phyloP scores from a whole-genome alignment of 2,329 filamentous ascomycete species.

The Clarireedia hainanense region DNA sequence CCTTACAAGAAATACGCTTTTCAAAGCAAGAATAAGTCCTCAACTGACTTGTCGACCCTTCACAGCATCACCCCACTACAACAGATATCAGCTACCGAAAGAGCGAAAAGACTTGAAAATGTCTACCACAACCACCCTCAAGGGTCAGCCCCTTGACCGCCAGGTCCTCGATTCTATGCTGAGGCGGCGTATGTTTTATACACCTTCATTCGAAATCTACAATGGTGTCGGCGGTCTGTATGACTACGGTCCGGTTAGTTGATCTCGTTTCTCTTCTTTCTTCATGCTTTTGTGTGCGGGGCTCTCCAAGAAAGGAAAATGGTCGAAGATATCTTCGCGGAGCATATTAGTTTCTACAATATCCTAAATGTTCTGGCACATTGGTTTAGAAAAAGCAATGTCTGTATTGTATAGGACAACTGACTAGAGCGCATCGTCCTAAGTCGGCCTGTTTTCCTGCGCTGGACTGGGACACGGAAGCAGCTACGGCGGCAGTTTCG shows the following conservation, averaged over 20 bases:
- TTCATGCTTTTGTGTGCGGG: background rate
- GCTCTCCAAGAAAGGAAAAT: no score
- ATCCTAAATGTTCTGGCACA: no score
- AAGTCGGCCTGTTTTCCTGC: no score
- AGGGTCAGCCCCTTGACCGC: constrained; percentile 84
- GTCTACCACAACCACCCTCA: constrained; percentile 67
- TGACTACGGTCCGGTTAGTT: constrained; percentile 42
- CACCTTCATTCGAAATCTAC: constrained; percentile 93
- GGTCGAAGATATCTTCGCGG: no score
- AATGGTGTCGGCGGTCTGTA: constrained; percentile 75
- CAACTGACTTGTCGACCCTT: constrained; percentile 31
- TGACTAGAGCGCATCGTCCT: no score
- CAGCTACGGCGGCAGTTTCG: background rate
- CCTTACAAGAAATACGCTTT: constrained; percentile 30
- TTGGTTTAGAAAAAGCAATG: no score
- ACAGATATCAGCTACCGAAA: constrained; percentile 27
- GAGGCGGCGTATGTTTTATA: constrained; percentile 86
- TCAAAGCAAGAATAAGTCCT: constrained; percentile 11
- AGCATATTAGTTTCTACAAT: no score
- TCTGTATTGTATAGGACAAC: no score
- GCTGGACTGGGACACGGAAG: no score
- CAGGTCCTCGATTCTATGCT: constrained; percentile 75
- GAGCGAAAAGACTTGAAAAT: constrained; percentile 32
- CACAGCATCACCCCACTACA: constrained; percentile 29
- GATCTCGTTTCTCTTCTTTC: constrained; percentile 36